phyloP scores from a whole-genome alignment of 2,329 filamentous ascomycete species.

The Neurospora sp. region DNA sequence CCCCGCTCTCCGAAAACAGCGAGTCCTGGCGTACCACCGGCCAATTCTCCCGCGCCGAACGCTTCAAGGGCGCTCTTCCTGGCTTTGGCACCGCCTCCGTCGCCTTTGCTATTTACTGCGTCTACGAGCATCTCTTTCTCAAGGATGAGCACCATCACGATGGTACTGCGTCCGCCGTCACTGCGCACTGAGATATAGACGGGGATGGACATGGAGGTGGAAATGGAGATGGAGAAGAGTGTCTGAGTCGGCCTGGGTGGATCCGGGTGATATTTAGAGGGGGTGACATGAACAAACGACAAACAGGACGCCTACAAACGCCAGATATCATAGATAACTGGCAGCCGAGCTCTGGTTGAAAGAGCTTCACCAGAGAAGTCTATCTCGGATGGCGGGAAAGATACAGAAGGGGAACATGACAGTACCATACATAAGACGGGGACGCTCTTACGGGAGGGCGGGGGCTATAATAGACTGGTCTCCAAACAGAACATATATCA shows the following conservation, averaged over 20 bases:
- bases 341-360: background rate
- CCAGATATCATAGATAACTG: background rate
- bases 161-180: constrained; percentile 13
- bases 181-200: constrained; percentile 33
- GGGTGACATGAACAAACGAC: background rate
- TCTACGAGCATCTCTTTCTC: constrained; percentile 80
- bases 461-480: background rate
- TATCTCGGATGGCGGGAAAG: background rate
- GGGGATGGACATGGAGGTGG: background rate
- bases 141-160: constrained; percentile 54
- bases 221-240: background rate
- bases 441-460: background rate
- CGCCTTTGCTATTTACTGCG: constrained; percentile 82
- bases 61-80: constrained; percentile 78
- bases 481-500: background rate
- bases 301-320: background rate
- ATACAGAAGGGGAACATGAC: background rate
- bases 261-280: constrained; percentile 4
- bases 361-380: background rate
- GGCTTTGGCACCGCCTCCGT: constrained; percentile 88
- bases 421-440: background rate
- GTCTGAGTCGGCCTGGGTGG: background rate
- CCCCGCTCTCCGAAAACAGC: constrained; percentile 37
- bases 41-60: constrained; percentile 77
- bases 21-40: constrained; percentile 94